phyloP scores from a whole-genome alignment of 2,329 filamentous ascomycete species.

The Massarina eburnea region DNA sequence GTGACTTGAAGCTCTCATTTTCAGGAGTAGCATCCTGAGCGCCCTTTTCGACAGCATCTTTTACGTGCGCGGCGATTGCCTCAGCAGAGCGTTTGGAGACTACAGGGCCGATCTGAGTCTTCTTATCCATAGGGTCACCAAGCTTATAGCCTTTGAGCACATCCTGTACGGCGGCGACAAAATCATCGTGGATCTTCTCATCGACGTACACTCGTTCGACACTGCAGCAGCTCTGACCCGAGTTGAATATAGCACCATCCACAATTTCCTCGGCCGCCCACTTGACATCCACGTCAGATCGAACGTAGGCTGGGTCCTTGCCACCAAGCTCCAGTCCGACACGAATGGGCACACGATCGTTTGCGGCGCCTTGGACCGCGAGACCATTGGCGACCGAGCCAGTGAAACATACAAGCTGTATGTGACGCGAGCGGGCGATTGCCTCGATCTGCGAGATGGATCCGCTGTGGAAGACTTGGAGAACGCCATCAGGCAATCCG shows the following conservation, averaged over 20 bases:
- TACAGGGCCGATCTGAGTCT: slow-evolving; percentile 84
- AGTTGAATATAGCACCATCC: slow-evolving; percentile 96
- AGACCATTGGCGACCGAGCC: slow-evolving; percentile 88
- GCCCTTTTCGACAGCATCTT: slow-evolving; percentile 80
- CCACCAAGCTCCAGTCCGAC: slow-evolving; percentile 91
- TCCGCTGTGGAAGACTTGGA: slow-evolving; percentile 91
- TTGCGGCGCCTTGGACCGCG: slow-evolving; percentile 80
- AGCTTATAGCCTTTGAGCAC: slow-evolving; percentile 79
- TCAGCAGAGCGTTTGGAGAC: slow-evolving; percentile 78
- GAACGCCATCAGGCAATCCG: slow-evolving; percentile 78
- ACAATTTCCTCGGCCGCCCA: slow-evolving; percentile 96
- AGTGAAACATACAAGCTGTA: slow-evolving; percentile 87
- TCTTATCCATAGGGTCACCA: slow-evolving; percentile 80
- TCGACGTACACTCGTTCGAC: slow-evolving; percentile 91
- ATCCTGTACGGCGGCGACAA: slow-evolving; percentile 75
- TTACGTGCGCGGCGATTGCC: slow-evolving; percentile 75
- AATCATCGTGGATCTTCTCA: slow-evolving; percentile 78
- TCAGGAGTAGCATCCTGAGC: slow-evolving; percentile 82
- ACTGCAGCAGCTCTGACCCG: slow-evolving; percentile 95
- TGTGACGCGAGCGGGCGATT: slow-evolving; percentile 73
- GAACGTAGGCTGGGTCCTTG: slow-evolving; percentile 90
- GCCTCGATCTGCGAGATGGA: slow-evolving; percentile 75
- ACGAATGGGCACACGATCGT: slow-evolving; percentile 74
- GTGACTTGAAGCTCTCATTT: slow-evolving; percentile 73
- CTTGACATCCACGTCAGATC: slow-evolving; percentile 79